phyloP scores from a whole-genome alignment of 352 stramenopile genomes.

The Phytophthora chlamydospora region DNA sequence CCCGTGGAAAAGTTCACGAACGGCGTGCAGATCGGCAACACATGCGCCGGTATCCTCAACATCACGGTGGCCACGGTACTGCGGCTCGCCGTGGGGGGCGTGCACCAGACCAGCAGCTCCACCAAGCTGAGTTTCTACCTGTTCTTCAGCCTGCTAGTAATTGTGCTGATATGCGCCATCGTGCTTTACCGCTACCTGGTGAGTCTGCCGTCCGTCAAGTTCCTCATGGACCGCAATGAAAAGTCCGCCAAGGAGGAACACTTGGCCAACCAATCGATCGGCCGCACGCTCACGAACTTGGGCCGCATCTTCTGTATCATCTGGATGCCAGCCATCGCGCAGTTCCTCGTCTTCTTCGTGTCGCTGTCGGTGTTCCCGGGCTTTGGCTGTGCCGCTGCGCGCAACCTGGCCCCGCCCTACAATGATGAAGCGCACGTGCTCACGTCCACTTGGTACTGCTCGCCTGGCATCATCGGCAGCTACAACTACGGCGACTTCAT shows the following conservation, averaged over 20 bases:
- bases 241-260: slow-evolving; percentile 36
- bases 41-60: slow-evolving; percentile 54
- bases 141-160: slow-evolving; percentile 59
- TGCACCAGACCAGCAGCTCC: slow-evolving; percentile 43
- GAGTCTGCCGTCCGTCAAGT: slow-evolving; percentile 51
- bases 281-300: slow-evolving; percentile 44
- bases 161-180: slow-evolving; percentile 52
- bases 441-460: slow-evolving; percentile 51
- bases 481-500: slow-evolving; percentile 77
- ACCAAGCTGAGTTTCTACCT: slow-evolving; percentile 57
- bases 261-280: slow-evolving; percentile 40
- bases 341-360: slow-evolving; percentile 70
- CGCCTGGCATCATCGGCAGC: slow-evolving; percentile 56
- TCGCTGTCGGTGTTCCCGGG: slow-evolving; percentile 59
- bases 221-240: slow-evolving; percentile 65
- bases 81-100: slow-evolving; percentile 49
- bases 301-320: slow-evolving; percentile 58
- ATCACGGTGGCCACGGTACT: slow-evolving; percentile 61
- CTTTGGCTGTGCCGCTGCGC: slow-evolving; percentile 48
- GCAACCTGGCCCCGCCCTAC: slow-evolving; percentile 40
- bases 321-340: slow-evolving; percentile 46
- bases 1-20: slow-evolving; percentile 69
- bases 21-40: slow-evolving; percentile 67
- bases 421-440: slow-evolving; percentile 23
- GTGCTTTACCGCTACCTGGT: slow-evolving; percentile 50